Evolutionary conservation across 129 eudicot species (phyloP), one percentile per base, ranked within the genome.

Genomic region (Artemisia argyi): DNA sequence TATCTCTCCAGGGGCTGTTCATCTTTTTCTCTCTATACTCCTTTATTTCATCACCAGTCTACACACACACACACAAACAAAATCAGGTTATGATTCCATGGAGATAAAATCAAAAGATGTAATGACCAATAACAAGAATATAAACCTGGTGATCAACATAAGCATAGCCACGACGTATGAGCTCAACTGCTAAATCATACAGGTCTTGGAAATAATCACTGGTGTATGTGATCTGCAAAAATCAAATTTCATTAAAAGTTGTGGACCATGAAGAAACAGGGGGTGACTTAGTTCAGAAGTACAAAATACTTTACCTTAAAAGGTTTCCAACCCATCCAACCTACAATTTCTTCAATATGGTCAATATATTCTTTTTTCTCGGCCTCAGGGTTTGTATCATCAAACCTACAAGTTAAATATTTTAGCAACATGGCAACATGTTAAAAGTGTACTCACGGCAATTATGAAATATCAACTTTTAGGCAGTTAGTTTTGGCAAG

Each of bases 321-420:
- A 13, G 99, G 99, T 66, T 88, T 82, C 99, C 99, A 95, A 30
- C 99, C 99, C 97, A 95, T 95, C 99, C 99, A 95, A 11, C 76
- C 71, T 4, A 95, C 99, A 48, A 95, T 90, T 65, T 95, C 99
- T 86, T 90, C 80, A 49, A 95, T 95, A 80, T 95, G 99, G 79
- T 95, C 97, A 2, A 95, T 90, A 62, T 95, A 95, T 82, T 95
- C 99, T 76, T 90, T 85, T 84, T 95, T 95, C 78, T 95, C 99
- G 59, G 99, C 99, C 76, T 95, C 99, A 15, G 99, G 99, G 47
- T 95, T 95, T 48, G 99, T 95, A 71, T 95, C 99, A 83, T 95
- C 99, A 81, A 20, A 95, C 90, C 98, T 93, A 65, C 68, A 65
- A 60, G 78, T 53, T 18, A 46, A 28, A 65, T 3, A 19, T 65